Percentiles rank a stretch among this genome's conserved stretches.
phyloP scores from a whole-genome alignment of 768 basidiomycete species.

The Lyophyllum atratum region DNA sequence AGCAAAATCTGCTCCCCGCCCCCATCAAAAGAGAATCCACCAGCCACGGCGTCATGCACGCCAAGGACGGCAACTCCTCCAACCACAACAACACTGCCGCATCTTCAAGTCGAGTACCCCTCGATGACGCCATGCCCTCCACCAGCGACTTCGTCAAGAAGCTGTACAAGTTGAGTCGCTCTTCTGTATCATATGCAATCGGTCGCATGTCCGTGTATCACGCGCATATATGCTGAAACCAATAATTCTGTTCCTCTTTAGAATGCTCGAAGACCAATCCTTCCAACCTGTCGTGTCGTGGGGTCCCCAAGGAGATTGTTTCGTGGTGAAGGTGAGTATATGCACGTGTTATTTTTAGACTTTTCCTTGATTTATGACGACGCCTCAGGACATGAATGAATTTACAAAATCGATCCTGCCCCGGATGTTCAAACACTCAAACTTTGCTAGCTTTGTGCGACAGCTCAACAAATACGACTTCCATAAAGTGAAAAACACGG shows the following conservation, averaged over 20 bases:
- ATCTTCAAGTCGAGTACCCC: slow-evolving; percentile 9
- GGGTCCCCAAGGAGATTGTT: slow-evolving; percentile 84
- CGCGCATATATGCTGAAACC: neutral
- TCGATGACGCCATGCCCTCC: slow-evolving; percentile 80
- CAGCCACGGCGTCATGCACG: slow-evolving; percentile 3
- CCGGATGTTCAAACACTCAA: slow-evolving; percentile 93
- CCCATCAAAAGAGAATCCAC: slow-evolving; percentile 26
- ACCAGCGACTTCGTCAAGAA: slow-evolving; percentile 95
- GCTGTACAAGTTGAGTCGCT: slow-evolving; percentile 72
- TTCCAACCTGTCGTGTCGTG: slow-evolving; percentile 79
- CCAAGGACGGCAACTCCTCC: neutral
- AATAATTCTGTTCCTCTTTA: slow-evolving; percentile 24
- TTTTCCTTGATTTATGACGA: neutral
- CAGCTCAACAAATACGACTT: slow-evolving; percentile 98
- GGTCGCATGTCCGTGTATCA: neutral
- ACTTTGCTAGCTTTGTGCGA: slow-evolving; percentile 90
- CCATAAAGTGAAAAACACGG: slow-evolving; percentile 92
- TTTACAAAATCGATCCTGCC: slow-evolving; percentile 91
- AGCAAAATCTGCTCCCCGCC: slow-evolving; percentile 20
- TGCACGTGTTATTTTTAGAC: neutral
- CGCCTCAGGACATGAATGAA: slow-evolving; percentile 81
- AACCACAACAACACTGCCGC: neutral
- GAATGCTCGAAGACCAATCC: slow-evolving; percentile 85
- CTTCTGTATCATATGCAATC: neutral
- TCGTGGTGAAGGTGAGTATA: slow-evolving; percentile 74